Evolutionary conservation across 108 stramenopile genomes (phyloP).

Genomic region (Nitzschia putrida): DNA sequence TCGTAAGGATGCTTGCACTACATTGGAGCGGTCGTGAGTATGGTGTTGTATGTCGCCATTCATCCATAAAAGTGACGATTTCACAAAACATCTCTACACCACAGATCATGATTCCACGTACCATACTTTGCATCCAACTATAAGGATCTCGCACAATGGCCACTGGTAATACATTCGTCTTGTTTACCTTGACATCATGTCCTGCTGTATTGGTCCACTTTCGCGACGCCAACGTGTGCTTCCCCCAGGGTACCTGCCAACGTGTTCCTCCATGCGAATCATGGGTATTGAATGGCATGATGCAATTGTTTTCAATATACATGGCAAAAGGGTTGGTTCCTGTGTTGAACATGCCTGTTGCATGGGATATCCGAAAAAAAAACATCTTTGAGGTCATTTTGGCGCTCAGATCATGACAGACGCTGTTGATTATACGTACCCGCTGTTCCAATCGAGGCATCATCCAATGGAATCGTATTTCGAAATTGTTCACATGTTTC

Average conservation of each 20-base stretch:
- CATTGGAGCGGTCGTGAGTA: not conserved
- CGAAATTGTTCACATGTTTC: slow-evolving; percentile 69
- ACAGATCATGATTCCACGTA: slow-evolving; percentile 3
- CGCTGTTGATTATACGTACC: not conserved
- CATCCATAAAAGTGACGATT: not conserved
- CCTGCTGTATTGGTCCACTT: slow-evolving; percentile 42
- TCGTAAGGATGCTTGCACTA: slow-evolving; percentile 57
- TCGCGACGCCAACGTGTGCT: slow-evolving; percentile 32
- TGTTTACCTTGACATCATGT: slow-evolving; percentile 33
- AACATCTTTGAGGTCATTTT: not conserved
- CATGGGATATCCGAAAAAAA: slow-evolving; percentile 4
- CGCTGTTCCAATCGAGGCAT: slow-evolving; percentile 52
- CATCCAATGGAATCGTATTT: slow-evolving; percentile 35
- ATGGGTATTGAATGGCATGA: slow-evolving; percentile 43
- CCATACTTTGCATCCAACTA: slow-evolving; percentile 84
- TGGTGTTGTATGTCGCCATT: not conserved
- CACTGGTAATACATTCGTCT: slow-evolving; percentile 69
- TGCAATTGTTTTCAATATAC: slow-evolving; percentile 43
- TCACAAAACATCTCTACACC: too few species aligned
- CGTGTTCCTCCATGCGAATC: slow-evolving; percentile 27
- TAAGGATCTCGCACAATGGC: slow-evolving; percentile 84
- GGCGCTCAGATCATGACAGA: not conserved
- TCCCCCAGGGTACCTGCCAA: slow-evolving; percentile 85
- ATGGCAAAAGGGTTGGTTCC: slow-evolving; percentile 73
- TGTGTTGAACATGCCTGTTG: slow-evolving; percentile 68